Evolutionary conservation across 2,329 filamentous ascomycete species (phyloP).

Genomic region (Hypoxylon sp.): DNA sequence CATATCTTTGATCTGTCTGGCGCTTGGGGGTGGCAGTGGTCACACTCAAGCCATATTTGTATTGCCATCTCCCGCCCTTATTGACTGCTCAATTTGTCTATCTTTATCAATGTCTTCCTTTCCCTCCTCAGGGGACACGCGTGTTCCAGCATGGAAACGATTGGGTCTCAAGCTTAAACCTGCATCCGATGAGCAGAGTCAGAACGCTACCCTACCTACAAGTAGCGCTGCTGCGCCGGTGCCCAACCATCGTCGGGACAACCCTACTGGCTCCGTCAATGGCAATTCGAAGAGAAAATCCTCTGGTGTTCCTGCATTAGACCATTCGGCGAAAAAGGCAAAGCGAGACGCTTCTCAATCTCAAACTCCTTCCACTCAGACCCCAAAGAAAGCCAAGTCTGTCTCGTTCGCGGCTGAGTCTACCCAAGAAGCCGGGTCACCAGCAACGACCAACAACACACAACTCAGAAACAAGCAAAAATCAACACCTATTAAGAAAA

Average conservation of each 20-base stretch:
- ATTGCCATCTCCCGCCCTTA: conserved; percentile 29
- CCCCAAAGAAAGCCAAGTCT: conserved; percentile 65
- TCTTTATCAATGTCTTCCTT: conserved; percentile 60
- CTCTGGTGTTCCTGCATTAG: conserved; percentile 52
- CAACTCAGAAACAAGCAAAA: conserved; percentile 52
- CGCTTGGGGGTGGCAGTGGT: conserved; percentile 19
- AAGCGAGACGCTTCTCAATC: conserved; percentile 51
- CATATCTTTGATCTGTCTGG: conserved; percentile 26
- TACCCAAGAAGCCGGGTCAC: conserved; percentile 42
- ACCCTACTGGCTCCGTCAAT: conserved; percentile 36
- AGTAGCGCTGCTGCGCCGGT: conserved; percentile 45
- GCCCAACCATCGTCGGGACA: conserved; percentile 46
- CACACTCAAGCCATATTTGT: conserved; percentile 23
- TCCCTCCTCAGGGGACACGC: conserved; percentile 59
- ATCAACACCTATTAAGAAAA: conserved; percentile 58
- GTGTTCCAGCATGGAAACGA: conserved; percentile 72
- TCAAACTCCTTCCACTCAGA: conserved; percentile 52
- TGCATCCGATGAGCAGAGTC: conserved; percentile 54
- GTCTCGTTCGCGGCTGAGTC: conserved; percentile 59
- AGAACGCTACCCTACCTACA: conserved; percentile 51
- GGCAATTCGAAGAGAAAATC: conserved; percentile 54
- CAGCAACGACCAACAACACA: conserved; percentile 45
- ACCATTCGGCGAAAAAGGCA: conserved; percentile 53
- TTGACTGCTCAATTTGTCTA: conserved; percentile 42
- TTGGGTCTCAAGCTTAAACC: conserved; percentile 74